Evolutionary conservation across 2,329 filamentous ascomycete genomes (phyloP).

Genomic region (Clonostachys rosea): DNA sequence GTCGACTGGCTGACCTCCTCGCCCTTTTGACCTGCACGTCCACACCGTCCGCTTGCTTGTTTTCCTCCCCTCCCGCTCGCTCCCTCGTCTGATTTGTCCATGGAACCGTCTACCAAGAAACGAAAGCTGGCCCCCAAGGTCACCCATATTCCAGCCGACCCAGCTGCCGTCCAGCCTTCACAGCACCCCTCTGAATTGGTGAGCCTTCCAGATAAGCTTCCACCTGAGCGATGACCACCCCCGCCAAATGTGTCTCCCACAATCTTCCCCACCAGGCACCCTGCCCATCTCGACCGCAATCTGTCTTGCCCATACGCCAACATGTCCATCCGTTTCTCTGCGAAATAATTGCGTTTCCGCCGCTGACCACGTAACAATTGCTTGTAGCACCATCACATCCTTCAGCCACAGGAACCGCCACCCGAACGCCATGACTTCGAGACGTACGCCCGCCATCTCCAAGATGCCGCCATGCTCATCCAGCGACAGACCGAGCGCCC

Average conservation of each 20-base stretch:
- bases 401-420: conserved; percentile 30
- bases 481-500: conserved; percentile 51
- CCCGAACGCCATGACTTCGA: conserved; percentile 59
- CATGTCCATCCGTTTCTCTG: no score
- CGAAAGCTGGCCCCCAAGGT: conserved; percentile 38
- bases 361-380: not conserved
- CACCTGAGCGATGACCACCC: not conserved
- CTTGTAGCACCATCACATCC: conserved; percentile 18
- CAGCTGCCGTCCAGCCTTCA: conserved; percentile 4
- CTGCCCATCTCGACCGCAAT: conserved; percentile 11
- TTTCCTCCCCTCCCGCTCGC: conserved; percentile 9
- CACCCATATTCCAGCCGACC: conserved; percentile 11
- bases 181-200: conserved; percentile 27
- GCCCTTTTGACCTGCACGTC: not conserved
- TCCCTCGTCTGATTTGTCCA: conserved; percentile 13
- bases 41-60: not conserved
- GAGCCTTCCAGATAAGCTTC: not conserved
- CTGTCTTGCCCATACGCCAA: no score
- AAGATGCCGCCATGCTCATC: conserved; percentile 65
- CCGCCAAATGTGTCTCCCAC: not conserved
- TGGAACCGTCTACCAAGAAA: conserved; percentile 37
- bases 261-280: not conserved
- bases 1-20: no score
- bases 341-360: no score
- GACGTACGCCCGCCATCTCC: conserved; percentile 61